Evolutionary conservation across 805 yeast species (phyloP).

Genomic region (Jamesozyma hellenica): DNA sequence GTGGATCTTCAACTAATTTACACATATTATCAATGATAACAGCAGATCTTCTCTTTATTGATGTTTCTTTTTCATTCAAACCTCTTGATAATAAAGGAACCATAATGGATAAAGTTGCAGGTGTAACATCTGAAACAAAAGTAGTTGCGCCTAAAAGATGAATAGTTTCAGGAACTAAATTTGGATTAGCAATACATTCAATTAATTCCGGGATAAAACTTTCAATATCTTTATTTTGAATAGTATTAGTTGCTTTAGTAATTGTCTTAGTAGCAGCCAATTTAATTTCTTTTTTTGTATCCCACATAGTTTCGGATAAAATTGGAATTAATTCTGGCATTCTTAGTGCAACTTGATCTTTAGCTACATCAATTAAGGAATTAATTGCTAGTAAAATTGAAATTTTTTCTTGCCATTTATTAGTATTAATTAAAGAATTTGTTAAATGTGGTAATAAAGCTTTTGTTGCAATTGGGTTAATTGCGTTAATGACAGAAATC

Average conservation of each 20-base stretch:
- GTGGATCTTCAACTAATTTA: constrained; percentile 98
- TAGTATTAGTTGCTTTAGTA: constrained; percentile 93
- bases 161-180: constrained; percentile 97
- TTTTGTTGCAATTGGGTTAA: constrained; percentile 92
- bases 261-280: constrained; percentile 91
- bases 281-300: constrained; percentile 97
- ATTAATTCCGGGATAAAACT: constrained; percentile 97
- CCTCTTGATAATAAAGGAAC: constrained; percentile 98
- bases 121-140: constrained; percentile 98
- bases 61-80: constrained; percentile 98
- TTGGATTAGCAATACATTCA: constrained; percentile 92
- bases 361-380: constrained; percentile 85
- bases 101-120: constrained; percentile 98
- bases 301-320: constrained; percentile 99
- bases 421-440: constrained; percentile 53
- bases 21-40: constrained; percentile 99
- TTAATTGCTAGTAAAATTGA: constrained; percentile 79
- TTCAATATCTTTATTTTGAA: constrained; percentile 99
- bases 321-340: constrained; percentile 99
- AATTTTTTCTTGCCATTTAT: constrained; percentile 98
- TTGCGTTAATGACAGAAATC: constrained; percentile 62
- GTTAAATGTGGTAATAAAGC: constrained; percentile 75
- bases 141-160: constrained; percentile 99
- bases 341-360: constrained; percentile 92
- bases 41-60: constrained; percentile 98